phyloP scores from a whole-genome alignment of 345 rosid species.

The Brassica incana region DNA sequence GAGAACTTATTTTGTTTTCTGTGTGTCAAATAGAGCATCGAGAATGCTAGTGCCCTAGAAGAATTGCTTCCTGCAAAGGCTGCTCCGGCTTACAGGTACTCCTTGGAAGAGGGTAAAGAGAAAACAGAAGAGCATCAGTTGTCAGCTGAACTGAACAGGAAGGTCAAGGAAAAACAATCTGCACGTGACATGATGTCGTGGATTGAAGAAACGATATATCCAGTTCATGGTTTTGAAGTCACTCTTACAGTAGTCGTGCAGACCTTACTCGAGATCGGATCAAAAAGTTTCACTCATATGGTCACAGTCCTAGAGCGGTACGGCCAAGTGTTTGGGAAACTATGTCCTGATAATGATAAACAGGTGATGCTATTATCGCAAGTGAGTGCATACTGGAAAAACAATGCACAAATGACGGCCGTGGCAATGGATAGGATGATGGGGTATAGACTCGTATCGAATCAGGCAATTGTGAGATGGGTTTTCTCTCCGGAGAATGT shows the following conservation, averaged over 20 bases:
- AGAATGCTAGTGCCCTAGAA: constrained; percentile 81
- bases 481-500: constrained; percentile 79
- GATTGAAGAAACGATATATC: constrained; percentile 76
- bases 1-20: constrained; percentile 6
- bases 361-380: constrained; percentile 78
- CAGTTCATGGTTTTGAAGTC: constrained; percentile 68
- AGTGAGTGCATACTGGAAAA: constrained; percentile 84
- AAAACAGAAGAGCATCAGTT: constrained; percentile 65
- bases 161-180: constrained; percentile 85
- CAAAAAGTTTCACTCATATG: constrained; percentile 97
- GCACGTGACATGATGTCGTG: constrained; percentile 78
- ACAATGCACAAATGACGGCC: constrained; percentile 82
- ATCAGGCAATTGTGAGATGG: constrained; percentile 92
- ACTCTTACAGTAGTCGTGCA: constrained; percentile 74
- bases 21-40: constrained; percentile 64
- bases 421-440: constrained; percentile 96
- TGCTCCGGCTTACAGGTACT: constrained; percentile 66
- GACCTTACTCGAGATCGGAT: constrained; percentile 89
- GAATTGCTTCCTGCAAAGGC: constrained; percentile 91
- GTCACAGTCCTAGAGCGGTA: constrained; percentile 94
- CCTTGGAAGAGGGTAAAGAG: constrained; percentile 64
- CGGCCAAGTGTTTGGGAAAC: constrained; percentile 74
- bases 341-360: constrained; percentile 78
- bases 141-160: constrained; percentile 69
- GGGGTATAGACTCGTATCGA: constrained; percentile 95